phyloP scores from a whole-genome alignment of 495 filamentous ascomycete genomes.

The Hypoxylon lienhwacheense region DNA sequence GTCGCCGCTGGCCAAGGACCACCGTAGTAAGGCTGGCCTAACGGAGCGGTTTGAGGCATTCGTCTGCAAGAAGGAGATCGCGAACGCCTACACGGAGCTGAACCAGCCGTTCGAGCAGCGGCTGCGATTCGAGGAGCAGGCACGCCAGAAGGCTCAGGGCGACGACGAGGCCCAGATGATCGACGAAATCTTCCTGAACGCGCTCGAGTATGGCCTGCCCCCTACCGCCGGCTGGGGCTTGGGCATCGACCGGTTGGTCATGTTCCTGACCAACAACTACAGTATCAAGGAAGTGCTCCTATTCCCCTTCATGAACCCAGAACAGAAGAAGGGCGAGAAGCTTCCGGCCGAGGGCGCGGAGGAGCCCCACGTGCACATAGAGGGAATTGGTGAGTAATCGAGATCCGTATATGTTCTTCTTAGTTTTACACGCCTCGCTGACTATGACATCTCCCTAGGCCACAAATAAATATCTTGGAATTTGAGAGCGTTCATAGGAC shows the following conservation, averaged over 20 bases:
- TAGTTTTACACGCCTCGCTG: neutral
- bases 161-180: constrained; percentile 96
- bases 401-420: neutral
- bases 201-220: constrained; percentile 82
- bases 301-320: constrained; percentile 68
- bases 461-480: constrained; percentile 32
- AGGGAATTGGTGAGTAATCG: constrained; percentile 28
- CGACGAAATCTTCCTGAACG: constrained; percentile 86
- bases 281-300: constrained; percentile 92
- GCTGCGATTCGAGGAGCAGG: constrained; percentile 94
- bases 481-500: too few species aligned
- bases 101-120: constrained; percentile 97
- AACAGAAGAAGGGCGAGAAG: constrained; percentile 29
- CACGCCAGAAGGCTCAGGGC: constrained; percentile 90
- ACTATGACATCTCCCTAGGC: constrained; percentile 3
- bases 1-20: constrained; percentile 95
- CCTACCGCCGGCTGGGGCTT: constrained; percentile 97
- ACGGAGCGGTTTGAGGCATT: constrained; percentile 98
- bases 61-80: constrained; percentile 96
- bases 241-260: constrained; percentile 94
- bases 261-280: constrained; percentile 97
- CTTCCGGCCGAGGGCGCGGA: constrained; percentile 9
- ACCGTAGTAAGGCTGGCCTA: constrained; percentile 77
- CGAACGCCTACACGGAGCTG: constrained; percentile 96
- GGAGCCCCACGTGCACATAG: constrained; percentile 21